Evolutionary conservation across 1,284 basidiomycete genomes (phyloP).

Genomic region (Moniliella sp.): DNA sequence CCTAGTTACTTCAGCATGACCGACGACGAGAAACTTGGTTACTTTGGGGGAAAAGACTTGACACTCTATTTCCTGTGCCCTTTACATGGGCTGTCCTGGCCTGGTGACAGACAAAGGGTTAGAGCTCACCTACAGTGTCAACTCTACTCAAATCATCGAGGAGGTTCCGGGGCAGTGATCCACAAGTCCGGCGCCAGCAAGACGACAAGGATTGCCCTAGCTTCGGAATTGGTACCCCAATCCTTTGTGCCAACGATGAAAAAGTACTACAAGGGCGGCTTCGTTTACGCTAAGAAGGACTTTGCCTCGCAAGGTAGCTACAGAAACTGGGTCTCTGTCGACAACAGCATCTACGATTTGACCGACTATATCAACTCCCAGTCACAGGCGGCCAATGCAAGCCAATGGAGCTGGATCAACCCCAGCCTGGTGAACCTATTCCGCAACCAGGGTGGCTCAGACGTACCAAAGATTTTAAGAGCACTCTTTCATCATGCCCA

Average conservation of each 20-base stretch:
- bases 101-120: slow-evolving; percentile 32
- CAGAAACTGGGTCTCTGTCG: slow-evolving; percentile 61
- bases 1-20: slow-evolving; percentile 46
- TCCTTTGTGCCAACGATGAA: slow-evolving; percentile 57
- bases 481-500: no score
- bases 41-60: slow-evolving; percentile 58
- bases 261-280: slow-evolving; percentile 52
- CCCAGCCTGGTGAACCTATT: slow-evolving; percentile 49
- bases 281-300: slow-evolving; percentile 46
- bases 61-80: slow-evolving; percentile 44
- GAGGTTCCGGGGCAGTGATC: slow-evolving; percentile 39
- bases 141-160: slow-evolving; percentile 45
- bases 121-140: slow-evolving; percentile 36
- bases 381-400: slow-evolving; percentile 22
- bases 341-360: slow-evolving; percentile 58
- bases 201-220: slow-evolving; percentile 41
- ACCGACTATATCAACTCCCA: slow-evolving; percentile 69
- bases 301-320: slow-evolving; percentile 36
- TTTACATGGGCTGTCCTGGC: slow-evolving; percentile 48
- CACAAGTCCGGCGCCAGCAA: slow-evolving; percentile 52
- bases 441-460: slow-evolving; percentile 57
- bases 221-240: slow-evolving; percentile 63
- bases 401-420: slow-evolving; percentile 44
- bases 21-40: slow-evolving; percentile 66
- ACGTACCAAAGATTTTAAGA: slow-evolving; percentile 47